Evolutionary conservation across 2,329 filamentous ascomycete genomes (phyloP), one percentile per base, ranked within the genome.

Genomic region (Colletotrichum ledebouriae): DNA sequence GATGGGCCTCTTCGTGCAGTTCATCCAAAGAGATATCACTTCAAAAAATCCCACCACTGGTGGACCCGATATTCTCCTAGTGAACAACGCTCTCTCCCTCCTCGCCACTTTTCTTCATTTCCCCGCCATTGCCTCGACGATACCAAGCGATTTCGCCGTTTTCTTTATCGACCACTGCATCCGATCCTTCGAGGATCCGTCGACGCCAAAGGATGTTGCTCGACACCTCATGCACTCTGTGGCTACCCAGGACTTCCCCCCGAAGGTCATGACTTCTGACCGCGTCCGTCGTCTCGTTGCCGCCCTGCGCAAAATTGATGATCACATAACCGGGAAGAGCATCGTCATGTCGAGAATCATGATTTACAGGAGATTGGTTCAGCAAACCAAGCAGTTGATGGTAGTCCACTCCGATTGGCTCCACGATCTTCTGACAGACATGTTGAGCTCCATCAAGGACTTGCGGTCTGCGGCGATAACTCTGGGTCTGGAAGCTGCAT

Each of bases 141-240:
- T 98, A 47, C 86, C 92, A 12, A 89, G 90, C 62, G 94, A 97
- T 33, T 97, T 97, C 76, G 90, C 89, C 60, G 79, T 88, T 15
- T 96, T 93, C 76, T 85, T 98, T 60, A 81, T 97, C 44, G 94
- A 98, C 65, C 90, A 94, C 71, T 90, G 91, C 59, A 92, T 97
- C 69, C 86, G 87, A 55, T 88, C 88, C 10, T 89, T 97, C 59
- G 87, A 92, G 73, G 90, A 95, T 69, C 77, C 84, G 3, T 82
- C 85, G 4, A 82, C 88, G 15, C 88, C 94, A 1, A 98, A 98
- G 74, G 90, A 93, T 15, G 83, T 97, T 10, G 84, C 92, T 34
- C 92, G 92, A 41, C 90, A 92, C 72, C 86, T 97, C 72, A 90
- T 98, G 84, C 91, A 94, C 70, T 85, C 97, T 6, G 83, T 97